A percentile compares a stretch with the other conserved stretches of the same genome.
Evolutionary conservation across 805 yeast species (phyloP).

Genomic region (Schwanniomyces vanrijiae): DNA sequence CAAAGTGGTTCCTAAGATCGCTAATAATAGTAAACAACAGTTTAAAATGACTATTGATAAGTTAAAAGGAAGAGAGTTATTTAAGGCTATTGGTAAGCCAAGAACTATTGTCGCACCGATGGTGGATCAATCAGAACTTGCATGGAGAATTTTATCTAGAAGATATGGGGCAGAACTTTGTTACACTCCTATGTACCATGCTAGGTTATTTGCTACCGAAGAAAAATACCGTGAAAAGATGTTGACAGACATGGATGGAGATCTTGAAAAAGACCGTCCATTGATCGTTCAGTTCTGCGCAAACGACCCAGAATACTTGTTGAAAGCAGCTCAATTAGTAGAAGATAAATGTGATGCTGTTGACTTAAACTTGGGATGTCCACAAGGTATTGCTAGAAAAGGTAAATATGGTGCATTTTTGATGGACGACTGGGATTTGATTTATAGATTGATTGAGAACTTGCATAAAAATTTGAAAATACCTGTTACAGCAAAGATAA

Average conservation of each 20-base stretch:
- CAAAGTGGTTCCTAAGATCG: not conserved
- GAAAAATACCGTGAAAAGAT: conserved; percentile 76
- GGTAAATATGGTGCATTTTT: conserved; percentile 95
- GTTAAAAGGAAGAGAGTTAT: conserved; percentile 64
- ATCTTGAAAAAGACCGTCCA: conserved; percentile 69
- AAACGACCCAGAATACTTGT: conserved; percentile 82
- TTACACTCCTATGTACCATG: conserved; percentile 97
- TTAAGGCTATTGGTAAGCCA: conserved; percentile 69
- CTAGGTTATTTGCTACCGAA: conserved; percentile 81
- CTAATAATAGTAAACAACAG: not conserved
- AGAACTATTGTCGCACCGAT: conserved; percentile 92
- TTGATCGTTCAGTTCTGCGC: conserved; percentile 95
- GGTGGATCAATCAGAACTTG: conserved; percentile 97
- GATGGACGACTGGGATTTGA: conserved; percentile 95
- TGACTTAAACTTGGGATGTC: conserved; percentile 94
- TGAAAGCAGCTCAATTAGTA: conserved; percentile 79
- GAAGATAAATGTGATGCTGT: conserved; percentile 91
- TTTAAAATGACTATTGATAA: conserved; percentile 17
- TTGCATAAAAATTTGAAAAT: conserved; percentile 73
- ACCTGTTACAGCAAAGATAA: conserved; percentile 94
- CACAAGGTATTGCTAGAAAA: conserved; percentile 94
- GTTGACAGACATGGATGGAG: conserved; percentile 76
- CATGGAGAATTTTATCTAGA: conserved; percentile 88
- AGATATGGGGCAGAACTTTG: conserved; percentile 90
- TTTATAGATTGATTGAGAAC: conserved; percentile 66